Conservation (phyloP, 2,329 filamentous ascomycete genomes). For the Aspergillus chevalieri region DNA sequence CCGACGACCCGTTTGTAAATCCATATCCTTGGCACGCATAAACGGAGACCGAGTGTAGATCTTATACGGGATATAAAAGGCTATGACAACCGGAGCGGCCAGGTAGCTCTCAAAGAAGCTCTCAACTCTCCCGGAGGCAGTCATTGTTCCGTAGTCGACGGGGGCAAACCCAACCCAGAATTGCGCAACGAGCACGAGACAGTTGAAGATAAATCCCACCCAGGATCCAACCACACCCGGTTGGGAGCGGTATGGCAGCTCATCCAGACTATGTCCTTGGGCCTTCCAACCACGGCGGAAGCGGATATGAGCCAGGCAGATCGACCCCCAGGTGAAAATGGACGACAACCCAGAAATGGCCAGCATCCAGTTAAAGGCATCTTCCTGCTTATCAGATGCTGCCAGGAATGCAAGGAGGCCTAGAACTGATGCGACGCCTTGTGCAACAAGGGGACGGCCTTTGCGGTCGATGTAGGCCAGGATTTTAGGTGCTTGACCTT, state of each 20-base stretch:
- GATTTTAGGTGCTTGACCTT: slow-evolving; percentile 71
- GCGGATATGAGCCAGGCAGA: slow-evolving; percentile 86
- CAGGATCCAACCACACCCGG: slow-evolving; percentile 74
- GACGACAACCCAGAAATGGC: slow-evolving; percentile 66
- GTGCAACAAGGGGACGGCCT: slow-evolving; percentile 71
- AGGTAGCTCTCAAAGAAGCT: slow-evolving; percentile 64
- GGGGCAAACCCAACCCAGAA: slow-evolving; percentile 85
- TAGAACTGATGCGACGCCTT: slow-evolving; percentile 59
- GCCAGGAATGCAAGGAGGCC: slow-evolving; percentile 75
- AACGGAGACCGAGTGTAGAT: slow-evolving; percentile 63
- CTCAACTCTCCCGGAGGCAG: slow-evolving; percentile 44
- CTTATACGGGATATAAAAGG: slow-evolving; percentile 68
- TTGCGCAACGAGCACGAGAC: slow-evolving; percentile 70
- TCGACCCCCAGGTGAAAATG: slow-evolving; percentile 74
- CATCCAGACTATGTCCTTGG: slow-evolving; percentile 63
- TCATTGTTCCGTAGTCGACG: slow-evolving; percentile 50
- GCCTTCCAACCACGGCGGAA: slow-evolving; percentile 75
- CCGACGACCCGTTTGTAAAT: slow-evolving; percentile 75
- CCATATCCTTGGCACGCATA: slow-evolving; percentile 68
- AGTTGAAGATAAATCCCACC: slow-evolving; percentile 69
- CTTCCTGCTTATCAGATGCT: slow-evolving; percentile 53
- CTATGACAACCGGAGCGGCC: slow-evolving; percentile 51
- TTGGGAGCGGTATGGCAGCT: slow-evolving; percentile 76
- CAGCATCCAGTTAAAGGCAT: slow-evolving; percentile 74
- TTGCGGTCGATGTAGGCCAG: slow-evolving; percentile 76